Evolutionary conservation across 345 rosid species (phyloP).

Genomic region (Psidium friedrichsthalianum): DNA sequence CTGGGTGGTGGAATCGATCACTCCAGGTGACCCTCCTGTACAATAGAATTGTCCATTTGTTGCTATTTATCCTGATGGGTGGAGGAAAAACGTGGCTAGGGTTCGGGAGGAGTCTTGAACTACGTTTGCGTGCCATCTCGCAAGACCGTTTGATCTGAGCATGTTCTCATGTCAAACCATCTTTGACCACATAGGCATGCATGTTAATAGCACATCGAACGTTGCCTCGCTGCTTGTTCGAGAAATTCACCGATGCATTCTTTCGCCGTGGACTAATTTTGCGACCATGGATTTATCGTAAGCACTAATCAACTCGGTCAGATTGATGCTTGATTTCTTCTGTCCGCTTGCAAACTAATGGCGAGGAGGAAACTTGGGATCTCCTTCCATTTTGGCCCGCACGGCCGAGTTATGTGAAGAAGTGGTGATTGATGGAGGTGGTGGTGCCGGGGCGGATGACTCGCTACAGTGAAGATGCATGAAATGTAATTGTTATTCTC

Average conservation of each 20-base stretch:
- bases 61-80: background rate
- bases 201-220: background rate
- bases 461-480: background rate
- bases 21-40: too few relatives aligned
- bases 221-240: background rate
- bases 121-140: background rate
- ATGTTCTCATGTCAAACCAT: background rate
- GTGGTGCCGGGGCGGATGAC: background rate
- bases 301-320: background rate
- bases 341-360: background rate
- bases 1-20: too few relatives aligned
- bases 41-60: background rate
- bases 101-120: background rate
- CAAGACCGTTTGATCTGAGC: background rate
- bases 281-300: background rate
- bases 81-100: background rate
- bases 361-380: background rate
- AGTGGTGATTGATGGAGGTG: background rate
- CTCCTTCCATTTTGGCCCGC: background rate
- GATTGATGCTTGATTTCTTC: background rate
- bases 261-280: background rate
- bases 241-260: background rate
- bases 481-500: background rate
- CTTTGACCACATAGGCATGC: background rate
- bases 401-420: background rate